Evolutionary conservation across 1,284 basidiomycete species (phyloP).

Genomic region (Heterobasidion occidentale): DNA sequence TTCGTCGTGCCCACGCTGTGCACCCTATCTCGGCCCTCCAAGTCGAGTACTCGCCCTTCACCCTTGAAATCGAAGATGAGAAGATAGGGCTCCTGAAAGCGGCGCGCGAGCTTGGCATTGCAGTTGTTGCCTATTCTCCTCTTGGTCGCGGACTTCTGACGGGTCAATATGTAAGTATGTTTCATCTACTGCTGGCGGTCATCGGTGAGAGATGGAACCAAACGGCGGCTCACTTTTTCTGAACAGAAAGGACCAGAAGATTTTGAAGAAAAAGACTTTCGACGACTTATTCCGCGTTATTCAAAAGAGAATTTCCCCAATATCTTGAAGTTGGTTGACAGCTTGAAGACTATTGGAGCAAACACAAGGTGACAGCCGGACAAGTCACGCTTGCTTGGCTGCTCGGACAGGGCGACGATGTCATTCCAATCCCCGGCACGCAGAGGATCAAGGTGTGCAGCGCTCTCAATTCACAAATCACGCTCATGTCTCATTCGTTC

Average conservation of each 20-base stretch:
- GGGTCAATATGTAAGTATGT: conserved; percentile 36
- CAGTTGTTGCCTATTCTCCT: conserved; percentile 54
- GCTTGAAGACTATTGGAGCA: conserved; percentile 35
- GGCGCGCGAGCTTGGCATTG: conserved; percentile 43
- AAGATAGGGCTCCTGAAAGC: conserved; percentile 39
- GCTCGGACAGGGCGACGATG: conserved; percentile 41
- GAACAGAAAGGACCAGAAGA: conserved; percentile 11
- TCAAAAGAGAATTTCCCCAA: conserved; percentile 47
- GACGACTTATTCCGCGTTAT: conserved; percentile 16
- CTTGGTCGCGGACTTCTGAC: conserved; percentile 58
- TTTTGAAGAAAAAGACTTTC: conserved; percentile 8
- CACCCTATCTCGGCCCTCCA: conserved; percentile 58
- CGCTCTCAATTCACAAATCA: neutral
- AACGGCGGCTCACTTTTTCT: neutral
- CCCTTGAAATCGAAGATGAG: conserved; percentile 41
- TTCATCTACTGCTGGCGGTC: neutral
- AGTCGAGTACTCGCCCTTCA: conserved; percentile 59
- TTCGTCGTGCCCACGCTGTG: conserved; percentile 55
- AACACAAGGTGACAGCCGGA: conserved; percentile 39
- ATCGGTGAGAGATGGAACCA: neutral
- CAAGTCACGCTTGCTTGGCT: conserved; percentile 60
- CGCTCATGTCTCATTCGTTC: neutral
- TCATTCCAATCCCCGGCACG: conserved; percentile 49
- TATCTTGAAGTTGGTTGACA: conserved; percentile 43
- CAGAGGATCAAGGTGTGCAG: conserved; percentile 29